phyloP scores from a whole-genome alignment of 495 filamentous ascomycete species.

The Tricharina praecox region DNA sequence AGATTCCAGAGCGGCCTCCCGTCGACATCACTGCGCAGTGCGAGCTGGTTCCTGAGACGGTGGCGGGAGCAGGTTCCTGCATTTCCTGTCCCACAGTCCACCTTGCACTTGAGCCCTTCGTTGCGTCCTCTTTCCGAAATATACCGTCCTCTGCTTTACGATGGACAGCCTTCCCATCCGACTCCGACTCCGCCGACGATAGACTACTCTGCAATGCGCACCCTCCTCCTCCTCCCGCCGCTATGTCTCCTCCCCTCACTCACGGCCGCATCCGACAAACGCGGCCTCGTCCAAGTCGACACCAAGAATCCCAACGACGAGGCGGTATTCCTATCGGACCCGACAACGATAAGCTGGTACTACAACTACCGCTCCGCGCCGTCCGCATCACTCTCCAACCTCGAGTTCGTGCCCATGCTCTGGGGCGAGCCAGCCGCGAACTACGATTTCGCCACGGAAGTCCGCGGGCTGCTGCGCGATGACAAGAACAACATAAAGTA shows the following conservation, averaged over 20 bases:
- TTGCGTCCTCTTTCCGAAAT: no score
- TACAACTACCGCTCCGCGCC: conserved; percentile 39
- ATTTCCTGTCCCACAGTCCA: no score
- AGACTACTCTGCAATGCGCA: no score
- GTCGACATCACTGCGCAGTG: no score
- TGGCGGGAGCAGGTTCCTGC: no score
- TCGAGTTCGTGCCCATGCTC: conserved; percentile 70
- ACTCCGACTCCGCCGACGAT: no score
- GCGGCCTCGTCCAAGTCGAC: conserved; percentile 51
- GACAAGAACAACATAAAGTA: conserved; percentile 42
- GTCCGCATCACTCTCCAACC: conserved; percentile 30
- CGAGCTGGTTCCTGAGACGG: no score
- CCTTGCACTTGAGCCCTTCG: no score
- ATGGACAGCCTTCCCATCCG: no score
- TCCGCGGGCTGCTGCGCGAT: not conserved
- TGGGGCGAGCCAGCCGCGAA: conserved; percentile 38
- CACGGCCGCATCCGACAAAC: conserved; percentile 38
- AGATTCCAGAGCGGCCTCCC: no score
- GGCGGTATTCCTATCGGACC: conserved; percentile 38
- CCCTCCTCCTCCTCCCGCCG: conserved; percentile 14
- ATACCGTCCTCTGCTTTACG: no score
- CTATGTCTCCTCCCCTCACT: conserved; percentile 18
- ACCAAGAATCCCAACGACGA: conserved; percentile 35
- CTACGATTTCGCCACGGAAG: conserved; percentile 31
- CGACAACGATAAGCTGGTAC: not conserved